Evolutionary conservation across 2,329 filamentous ascomycete species (phyloP), one percentile per base, ranked within the genome.

Genomic region (Paracoccidioides brasiliensis): DNA sequence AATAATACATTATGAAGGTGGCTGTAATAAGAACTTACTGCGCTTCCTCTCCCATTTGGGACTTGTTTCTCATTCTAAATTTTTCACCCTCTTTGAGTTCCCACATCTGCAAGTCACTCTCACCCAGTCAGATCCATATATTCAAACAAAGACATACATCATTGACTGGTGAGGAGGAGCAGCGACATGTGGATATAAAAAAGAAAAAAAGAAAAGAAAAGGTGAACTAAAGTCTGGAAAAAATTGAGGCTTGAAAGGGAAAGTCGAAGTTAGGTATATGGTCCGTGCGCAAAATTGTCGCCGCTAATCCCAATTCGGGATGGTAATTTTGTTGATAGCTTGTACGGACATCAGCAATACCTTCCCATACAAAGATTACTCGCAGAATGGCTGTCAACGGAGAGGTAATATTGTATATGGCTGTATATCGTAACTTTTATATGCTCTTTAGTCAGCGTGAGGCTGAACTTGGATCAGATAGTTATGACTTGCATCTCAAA

Each of bases 101-200:
- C 15, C 28, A 32, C 49, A 52, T 32, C 22, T 41, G 49, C 49
- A 9, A 42, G 38, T 52, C 49, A 40, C 32, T 10, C 9, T 41
- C 14, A 32, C 15, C 33, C 32, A 49, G 46, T 37, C 32, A 38
- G n/a, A 32, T 7, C 14, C 22, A n/a, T 15, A n/a, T 9, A 9
- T n/a, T 49, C 14, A 49, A 22, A 49, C 33, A 49, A 49, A 49
- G 46, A 49, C 33, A 49, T 49, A 49, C 33, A 49, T 49, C 46
- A 32, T 49, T n/a, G 44, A 32, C 44, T n/a, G 33, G 22, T 22
- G 22, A 22, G 33, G n/a, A 49, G 8, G 5, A 8, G 28, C 38
- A 40, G 22, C 15, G 5, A 33, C n/a, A n/a, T 6, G 42, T 22
- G 12, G n/a, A 15, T 8, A 15, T n/a, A 44, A 12, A 44, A 15